Percentiles rank a stretch among this genome's conserved stretches.
Evolutionary conservation across 495 filamentous ascomycete genomes (phyloP).

Genomic region (Neurospora pannonica): DNA sequence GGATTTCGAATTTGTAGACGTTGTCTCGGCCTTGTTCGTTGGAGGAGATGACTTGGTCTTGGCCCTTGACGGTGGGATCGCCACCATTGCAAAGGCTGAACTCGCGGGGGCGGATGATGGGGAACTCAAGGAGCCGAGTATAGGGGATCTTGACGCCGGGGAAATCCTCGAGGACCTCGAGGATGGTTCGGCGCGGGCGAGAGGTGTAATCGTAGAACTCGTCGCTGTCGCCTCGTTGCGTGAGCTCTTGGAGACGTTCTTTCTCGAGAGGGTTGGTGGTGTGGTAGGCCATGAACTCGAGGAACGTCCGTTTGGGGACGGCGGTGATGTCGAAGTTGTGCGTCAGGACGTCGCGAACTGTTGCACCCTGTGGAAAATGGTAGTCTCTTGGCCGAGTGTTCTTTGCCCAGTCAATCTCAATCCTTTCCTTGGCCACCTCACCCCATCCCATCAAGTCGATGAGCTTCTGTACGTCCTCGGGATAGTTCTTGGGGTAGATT

Average conservation of each 20-base stretch:
- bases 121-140: slow-evolving; percentile 60
- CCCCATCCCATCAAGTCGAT: slow-evolving; percentile 71
- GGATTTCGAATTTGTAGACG: slow-evolving; percentile 51
- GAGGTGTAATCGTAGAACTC: slow-evolving; percentile 95
- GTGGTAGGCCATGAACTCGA: slow-evolving; percentile 62
- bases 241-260: slow-evolving; percentile 77
- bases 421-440: slow-evolving; percentile 47
- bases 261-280: slow-evolving; percentile 62
- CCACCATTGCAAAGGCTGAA: slow-evolving; percentile 84
- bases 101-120: slow-evolving; percentile 64
- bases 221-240: slow-evolving; percentile 63
- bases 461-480: slow-evolving; percentile 63
- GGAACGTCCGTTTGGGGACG: slow-evolving; percentile 82
- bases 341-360: slow-evolving; percentile 64
- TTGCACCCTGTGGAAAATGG: slow-evolving; percentile 20
- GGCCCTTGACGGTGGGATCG: neutral
- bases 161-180: slow-evolving; percentile 90
- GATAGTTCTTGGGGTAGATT: slow-evolving; percentile 80
- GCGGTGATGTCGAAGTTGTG: slow-evolving; percentile 81
- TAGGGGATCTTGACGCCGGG: slow-evolving; percentile 72
- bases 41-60: neutral
- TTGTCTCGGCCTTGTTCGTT: neutral
- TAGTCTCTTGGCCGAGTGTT: neutral
- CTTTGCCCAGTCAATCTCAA: neutral
- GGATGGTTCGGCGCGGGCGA: slow-evolving; percentile 77